phyloP scores from a whole-genome alignment of 1,139 yeast species.

The Geotrichum cucujoidarum region DNA sequence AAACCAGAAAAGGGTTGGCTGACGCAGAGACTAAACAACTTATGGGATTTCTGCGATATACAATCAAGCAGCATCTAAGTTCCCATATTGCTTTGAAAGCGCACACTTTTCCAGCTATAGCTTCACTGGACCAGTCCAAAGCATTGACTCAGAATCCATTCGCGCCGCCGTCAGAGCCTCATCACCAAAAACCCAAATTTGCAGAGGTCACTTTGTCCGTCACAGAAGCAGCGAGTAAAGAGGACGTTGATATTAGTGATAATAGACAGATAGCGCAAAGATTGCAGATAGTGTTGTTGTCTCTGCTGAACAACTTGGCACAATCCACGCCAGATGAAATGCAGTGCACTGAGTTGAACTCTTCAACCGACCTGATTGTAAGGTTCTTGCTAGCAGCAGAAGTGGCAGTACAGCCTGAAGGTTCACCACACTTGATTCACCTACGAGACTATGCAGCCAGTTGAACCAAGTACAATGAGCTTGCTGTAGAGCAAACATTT shows the following conservation, averaged over 20 bases:
- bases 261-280: background rate
- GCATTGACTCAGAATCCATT: background rate
- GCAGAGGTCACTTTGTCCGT: too few relatives aligned
- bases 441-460: too few relatives aligned
- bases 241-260: background rate
- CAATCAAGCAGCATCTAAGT: slow-evolving; percentile 1
- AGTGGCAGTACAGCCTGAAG: background rate
- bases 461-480: too few relatives aligned
- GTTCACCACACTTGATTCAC: background rate
- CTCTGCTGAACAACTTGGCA: background rate
- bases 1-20: background rate
- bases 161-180: background rate
- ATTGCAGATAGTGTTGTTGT: background rate
- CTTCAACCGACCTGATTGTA: background rate
- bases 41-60: slow-evolving; percentile 1
- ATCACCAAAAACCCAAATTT: background rate
- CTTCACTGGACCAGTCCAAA: background rate
- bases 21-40: background rate
- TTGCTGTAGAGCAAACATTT: too few relatives aligned
- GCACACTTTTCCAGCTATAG: background rate
- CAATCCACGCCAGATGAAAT: background rate
- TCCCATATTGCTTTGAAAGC: slow-evolving; percentile 3
- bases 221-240: background rate
- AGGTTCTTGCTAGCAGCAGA: slow-evolving; percentile 4
- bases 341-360: background rate